Base-by-base conservation (phyloP, 2,329 filamentous ascomycete species). In the Beauveria bassiana region DNA sequence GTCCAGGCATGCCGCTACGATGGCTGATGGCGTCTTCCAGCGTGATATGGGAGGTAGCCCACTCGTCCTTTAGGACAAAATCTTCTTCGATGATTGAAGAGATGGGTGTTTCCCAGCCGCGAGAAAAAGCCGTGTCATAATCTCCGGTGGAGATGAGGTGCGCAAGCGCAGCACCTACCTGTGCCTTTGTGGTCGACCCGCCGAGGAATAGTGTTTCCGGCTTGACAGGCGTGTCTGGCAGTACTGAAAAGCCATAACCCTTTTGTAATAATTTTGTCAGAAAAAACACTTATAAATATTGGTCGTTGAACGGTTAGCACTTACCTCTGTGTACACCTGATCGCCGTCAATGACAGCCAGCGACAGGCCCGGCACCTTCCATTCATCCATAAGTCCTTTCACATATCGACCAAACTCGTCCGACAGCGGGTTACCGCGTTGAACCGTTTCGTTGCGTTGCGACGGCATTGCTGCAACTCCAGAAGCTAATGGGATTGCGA, bases 11-110 rank as follows among this genome's bases (percentile, higher is more conserved):
- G 9, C 82, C 82, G 0, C 77, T 80, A 4, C 81, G 74, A 65
- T 86, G 82, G 51, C 76, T 76, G 1, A 82, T 72, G 2, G 80
- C 77, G 61, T 86, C 83, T 59, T 84, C 79, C 3, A 85, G 68
- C 0, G 80, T 85, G 45, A 82, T 68, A 62, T 80, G 75, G 20
- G 71, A 68, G 1, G 79, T 84, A 10, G 76, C 74, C 66, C 74
- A 77, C 0, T 73, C 70, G 55, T 79, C 77, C 14, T 73, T 64
- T 10, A 84, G 70, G 1, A 82, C 76, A 63, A 84, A 84, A 55
- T 84, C 81, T 1, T 79, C 77, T 1, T 74, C 74, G 6, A 85
- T 73, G 1, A 85, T 68, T n/a, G 70, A 69, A 1, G 74, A 75
- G 28, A 85, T 75, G 3, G 75, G 74, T 0, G 79, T 79, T 2